Evolutionary conservation across 768 basidiomycete genomes (phyloP), one percentile per base, ranked within the genome.

Genomic region (Sistotremastrum niveocremeum): DNA sequence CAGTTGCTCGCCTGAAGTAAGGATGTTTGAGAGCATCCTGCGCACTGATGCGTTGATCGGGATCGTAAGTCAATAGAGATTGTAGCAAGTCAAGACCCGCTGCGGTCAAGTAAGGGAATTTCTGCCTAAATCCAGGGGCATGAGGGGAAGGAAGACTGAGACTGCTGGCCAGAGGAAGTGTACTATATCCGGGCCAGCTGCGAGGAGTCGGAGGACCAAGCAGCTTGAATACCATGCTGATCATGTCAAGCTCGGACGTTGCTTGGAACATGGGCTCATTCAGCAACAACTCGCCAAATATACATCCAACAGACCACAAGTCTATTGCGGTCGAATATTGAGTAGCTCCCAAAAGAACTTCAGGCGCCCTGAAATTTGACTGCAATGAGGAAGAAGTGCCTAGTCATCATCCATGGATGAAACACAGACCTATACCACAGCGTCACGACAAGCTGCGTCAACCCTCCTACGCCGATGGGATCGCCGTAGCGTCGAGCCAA

Each of bases 251-350:
- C 60, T 99, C 95, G 36, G 81, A 81, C 57, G 93, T 84, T n/a
- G 93, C 91, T 64, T 93, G 94, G 60, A 98, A 90, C n/a, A 98
- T 69, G 3, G 95, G 90, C 61, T 95, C 90, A 52, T 91, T 91
- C 54, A 94, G 70, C 55, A 99, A 77, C 41, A 99, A 70, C 61
- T 99, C 95, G 9, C 87, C 93, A 57, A 98, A 97, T 53, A 99
- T 97, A 68, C 95, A 99, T 6, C 95, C 95, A 7, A 95, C 89
- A 42, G 89, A 94, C 95, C 95, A 99, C 76, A 98, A 79, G 61
- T 99, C 95, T 47, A 99, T 77, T 0, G 93, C 83, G 12, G 94
- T 99, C 9, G 89, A 85, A 62, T 99, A 99, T 34, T 82, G 86
- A 48, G 79, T 85, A 8, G 87, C 88, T 8, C 94, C 95, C 30